Conservation (phyloP, 306 rosid species). For the Elaeagnus macrophylla region DNA sequence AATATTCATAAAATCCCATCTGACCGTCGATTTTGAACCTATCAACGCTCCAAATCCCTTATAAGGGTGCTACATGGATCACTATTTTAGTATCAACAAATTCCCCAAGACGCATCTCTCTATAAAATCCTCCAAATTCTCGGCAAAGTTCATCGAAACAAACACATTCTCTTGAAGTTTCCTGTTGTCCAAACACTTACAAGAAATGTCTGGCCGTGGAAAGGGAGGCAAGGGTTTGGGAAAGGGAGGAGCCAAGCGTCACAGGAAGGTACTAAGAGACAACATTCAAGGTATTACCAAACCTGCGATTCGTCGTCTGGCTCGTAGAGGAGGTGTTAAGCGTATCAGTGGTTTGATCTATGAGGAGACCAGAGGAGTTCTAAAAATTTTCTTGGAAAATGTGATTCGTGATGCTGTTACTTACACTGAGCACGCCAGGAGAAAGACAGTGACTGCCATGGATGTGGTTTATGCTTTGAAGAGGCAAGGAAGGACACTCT, state of each 20-base stretch:
- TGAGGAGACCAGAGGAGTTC: slow-evolving; percentile 43
- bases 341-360: slow-evolving; percentile 45
- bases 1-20: too few relatives aligned
- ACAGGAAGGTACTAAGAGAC: slow-evolving; percentile 44
- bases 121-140: too few relatives aligned
- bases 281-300: too few relatives aligned
- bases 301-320: too few relatives aligned
- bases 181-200: background rate
- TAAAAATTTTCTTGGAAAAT: slow-evolving; percentile 41
- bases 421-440: slow-evolving; percentile 38
- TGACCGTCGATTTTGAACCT: too few relatives aligned
- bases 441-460: slow-evolving; percentile 54
- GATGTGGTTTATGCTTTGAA: slow-evolving; percentile 42
- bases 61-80: too few relatives aligned
- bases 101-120: too few relatives aligned
- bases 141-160: too few relatives aligned
- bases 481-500: slow-evolving; percentile 46
- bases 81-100: too few relatives aligned
- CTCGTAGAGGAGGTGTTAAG: slow-evolving; percentile 44
- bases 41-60: too few relatives aligned
- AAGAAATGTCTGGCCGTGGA: slow-evolving; percentile 49
- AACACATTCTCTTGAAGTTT: background rate
- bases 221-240: slow-evolving; percentile 60
- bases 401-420: slow-evolving; percentile 49
- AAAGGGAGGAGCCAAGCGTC: slow-evolving; percentile 53